These are phyloP conservation scores for Penicillium hesseltinei DNA, from an alignment of 2,329 filamentous ascomycete genomes.

Conservation along the genomic window DNA sequence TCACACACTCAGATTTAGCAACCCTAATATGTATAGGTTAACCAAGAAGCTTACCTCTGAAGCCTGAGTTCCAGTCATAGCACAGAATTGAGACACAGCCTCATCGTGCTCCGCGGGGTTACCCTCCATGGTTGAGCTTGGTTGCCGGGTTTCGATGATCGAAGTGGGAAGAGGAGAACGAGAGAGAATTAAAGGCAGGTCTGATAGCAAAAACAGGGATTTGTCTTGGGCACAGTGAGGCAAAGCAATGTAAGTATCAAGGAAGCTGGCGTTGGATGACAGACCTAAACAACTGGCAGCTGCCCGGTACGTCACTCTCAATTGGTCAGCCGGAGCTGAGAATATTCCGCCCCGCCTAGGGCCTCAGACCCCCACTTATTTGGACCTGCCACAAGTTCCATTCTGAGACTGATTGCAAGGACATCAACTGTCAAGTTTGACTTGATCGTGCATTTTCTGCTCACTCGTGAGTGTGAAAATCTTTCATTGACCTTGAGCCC, in stretches of 20 bases:
- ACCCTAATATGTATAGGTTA: background rate
- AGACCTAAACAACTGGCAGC: constrained; percentile 5
- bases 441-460: too few relatives aligned
- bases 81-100: constrained; percentile 53
- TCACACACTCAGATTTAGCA: background rate
- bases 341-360: background rate
- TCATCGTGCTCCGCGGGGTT: constrained; percentile 41
- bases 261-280: background rate
- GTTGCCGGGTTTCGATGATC: background rate
- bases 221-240: background rate
- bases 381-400: background rate
- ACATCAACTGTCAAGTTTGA: background rate
- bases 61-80: constrained; percentile 53
- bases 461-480: too few relatives aligned
- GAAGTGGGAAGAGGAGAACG: background rate
- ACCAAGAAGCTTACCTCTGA: constrained; percentile 45
- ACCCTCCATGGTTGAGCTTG: constrained; percentile 33
- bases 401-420: background rate
- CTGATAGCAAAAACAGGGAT: background rate
- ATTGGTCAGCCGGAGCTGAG: constrained; percentile 5
- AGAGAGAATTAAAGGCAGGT: background rate
- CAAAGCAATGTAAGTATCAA: background rate
- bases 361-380: background rate
- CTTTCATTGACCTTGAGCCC: background rate
- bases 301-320: constrained; percentile 6